phyloP scores from a whole-genome alignment of 139 green algal genomes.

The Tetraselmis striata region DNA sequence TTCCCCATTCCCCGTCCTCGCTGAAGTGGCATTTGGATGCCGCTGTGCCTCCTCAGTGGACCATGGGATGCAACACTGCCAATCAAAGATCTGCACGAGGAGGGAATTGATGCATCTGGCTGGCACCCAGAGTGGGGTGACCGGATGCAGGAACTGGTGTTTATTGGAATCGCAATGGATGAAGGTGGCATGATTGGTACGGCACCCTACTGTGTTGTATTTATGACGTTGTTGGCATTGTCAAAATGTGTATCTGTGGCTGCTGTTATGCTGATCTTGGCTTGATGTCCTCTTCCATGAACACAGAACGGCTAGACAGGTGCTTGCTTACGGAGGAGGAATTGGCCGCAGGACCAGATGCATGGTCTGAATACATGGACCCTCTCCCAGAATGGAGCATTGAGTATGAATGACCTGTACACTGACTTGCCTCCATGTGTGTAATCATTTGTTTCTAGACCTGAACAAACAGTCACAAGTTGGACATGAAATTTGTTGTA shows the following conservation, averaged over 20 bases:
- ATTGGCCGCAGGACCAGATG: neutral
- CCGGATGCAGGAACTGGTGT: neutral
- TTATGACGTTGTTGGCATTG: neutral
- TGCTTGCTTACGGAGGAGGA: neutral
- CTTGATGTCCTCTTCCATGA: neutral
- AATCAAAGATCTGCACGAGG: neutral
- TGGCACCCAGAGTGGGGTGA: neutral
- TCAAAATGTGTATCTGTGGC: neutral
- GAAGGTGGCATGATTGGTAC: neutral
- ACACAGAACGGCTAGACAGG: neutral
- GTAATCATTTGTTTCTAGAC: too few species aligned
- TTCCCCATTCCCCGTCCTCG: too few species aligned
- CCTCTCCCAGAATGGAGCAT: neutral
- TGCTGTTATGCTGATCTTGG: neutral
- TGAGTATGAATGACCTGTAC: too few species aligned
- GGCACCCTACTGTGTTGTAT: neutral
- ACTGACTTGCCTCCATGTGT: too few species aligned
- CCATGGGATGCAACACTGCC: neutral
- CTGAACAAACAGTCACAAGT: too few species aligned
- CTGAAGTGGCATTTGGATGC: too few species aligned
- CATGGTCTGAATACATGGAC: neutral
- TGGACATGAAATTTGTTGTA: too few species aligned
- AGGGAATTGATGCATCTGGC: neutral
- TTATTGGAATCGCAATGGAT: neutral
- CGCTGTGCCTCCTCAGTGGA: too few species aligned